Evolutionary conservation across 192 early-diverging fungal species (phyloP).

Genomic region (Dimargaris cristalligena): DNA sequence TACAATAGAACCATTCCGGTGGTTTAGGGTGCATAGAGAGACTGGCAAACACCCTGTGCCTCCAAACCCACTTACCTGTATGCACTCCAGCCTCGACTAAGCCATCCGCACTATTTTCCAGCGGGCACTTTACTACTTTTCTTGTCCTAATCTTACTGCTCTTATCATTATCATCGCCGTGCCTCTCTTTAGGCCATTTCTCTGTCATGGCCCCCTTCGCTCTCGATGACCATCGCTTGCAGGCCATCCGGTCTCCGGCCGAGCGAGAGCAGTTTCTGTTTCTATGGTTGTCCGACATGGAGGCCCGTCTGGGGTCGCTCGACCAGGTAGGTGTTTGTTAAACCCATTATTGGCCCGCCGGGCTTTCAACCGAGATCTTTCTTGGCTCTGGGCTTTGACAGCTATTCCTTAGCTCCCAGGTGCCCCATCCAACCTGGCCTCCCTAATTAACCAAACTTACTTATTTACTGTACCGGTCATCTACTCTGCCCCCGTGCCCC

Average conservation of each 20-base stretch:
- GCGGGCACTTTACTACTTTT: no score
- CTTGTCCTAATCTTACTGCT: no score
- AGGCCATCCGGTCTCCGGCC: slow-evolving; percentile 22
- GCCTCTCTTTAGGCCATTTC: no score
- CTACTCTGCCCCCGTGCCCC: not conserved
- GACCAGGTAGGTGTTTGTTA: slow-evolving; percentile 22
- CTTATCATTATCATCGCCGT: no score
- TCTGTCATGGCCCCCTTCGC: slow-evolving; percentile 16
- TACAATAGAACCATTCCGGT: no score
- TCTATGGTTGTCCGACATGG: slow-evolving; percentile 76
- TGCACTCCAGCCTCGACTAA: no score
- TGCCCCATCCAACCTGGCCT: not conserved
- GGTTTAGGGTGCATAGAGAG: no score
- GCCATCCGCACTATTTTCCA: no score
- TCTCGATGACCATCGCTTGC: slow-evolving; percentile 32
- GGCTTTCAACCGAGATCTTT: not conserved
- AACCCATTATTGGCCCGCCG: slow-evolving; percentile 5
- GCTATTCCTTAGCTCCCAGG: not conserved
- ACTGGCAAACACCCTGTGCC: no score
- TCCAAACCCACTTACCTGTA: no score
- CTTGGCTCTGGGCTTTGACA: not conserved
- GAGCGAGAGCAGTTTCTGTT: slow-evolving; percentile 73
- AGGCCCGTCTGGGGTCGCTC: slow-evolving; percentile 44
- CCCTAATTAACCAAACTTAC: not conserved
- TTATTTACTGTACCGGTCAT: not conserved